phyloP scores from a whole-genome alignment of 306 rosid species.

The Sicyos edulis region DNA sequence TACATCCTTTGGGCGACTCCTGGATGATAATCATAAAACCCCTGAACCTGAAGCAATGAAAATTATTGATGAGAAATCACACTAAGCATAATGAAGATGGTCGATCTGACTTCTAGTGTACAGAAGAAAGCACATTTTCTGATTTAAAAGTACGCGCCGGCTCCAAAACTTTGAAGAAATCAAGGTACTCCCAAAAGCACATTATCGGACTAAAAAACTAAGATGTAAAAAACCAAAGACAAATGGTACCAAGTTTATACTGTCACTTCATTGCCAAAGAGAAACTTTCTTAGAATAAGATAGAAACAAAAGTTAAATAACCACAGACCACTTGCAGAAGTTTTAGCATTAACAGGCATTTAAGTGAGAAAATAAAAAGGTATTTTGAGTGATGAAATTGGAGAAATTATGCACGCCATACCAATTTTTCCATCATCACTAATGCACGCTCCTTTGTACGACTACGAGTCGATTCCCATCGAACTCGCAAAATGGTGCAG shows the following conservation, averaged over 20 bases:
- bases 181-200: neutral
- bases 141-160: neutral
- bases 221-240: neutral
- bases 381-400: neutral
- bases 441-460: slow-evolving; percentile 91
- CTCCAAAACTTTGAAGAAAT: neutral
- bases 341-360: neutral
- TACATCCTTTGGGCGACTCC: slow-evolving; percentile 55
- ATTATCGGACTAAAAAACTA: neutral
- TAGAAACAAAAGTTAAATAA: slow-evolving; percentile 1
- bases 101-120: neutral
- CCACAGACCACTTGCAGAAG: neutral
- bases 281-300: neutral
- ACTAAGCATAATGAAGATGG: neutral
- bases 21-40: slow-evolving; percentile 50
- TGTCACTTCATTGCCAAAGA: neutral
- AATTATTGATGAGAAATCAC: neutral
- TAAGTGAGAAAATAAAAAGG: neutral
- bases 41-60: slow-evolving; percentile 56
- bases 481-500: slow-evolving; percentile 67
- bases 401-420: slow-evolving; percentile 32
- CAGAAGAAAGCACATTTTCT: neutral
- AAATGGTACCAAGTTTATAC: neutral
- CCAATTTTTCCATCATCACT: slow-evolving; percentile 80
- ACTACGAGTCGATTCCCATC: slow-evolving; percentile 88